Base-by-base conservation (phyloP, 163 green algal genomes). In the Volvox carteri region DNA sequence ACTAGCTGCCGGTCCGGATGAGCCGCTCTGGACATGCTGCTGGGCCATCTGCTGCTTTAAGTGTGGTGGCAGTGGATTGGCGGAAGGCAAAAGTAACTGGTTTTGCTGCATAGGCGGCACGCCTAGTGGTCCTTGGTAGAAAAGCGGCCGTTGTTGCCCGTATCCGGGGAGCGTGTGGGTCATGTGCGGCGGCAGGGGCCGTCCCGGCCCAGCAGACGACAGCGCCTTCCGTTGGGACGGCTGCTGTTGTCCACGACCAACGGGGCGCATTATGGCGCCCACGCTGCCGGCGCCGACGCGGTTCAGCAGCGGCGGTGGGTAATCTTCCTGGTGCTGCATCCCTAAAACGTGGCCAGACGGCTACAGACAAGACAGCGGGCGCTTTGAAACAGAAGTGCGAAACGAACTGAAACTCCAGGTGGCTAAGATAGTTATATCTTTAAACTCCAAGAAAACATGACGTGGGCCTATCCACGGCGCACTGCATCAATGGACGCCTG, bases 311-410 rank as follows among this genome's bases (percentile, higher is more conserved):
- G 70, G 14, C 39, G 39, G 70, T 37, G 70, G 70, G 33, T 52
- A 30, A 37, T 78, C 39, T 28, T 78, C 39, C 39, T 78, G 70
- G 39, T 18, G 70, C 70, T 78, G 70, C 70, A 78, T 78, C 42
- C 30, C 28, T 68, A 58, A 23, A 23, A n/a, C n/a, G n/a, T n/a
- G n/a, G n/a, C n/a, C n/a, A n/a, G n/a, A n/a, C n/a, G n/a, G n/a
- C n/a, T n/a, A n/a, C n/a, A n/a, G n/a, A n/a, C n/a, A n/a, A n/a
- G n/a, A n/a, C n/a, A n/a, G n/a, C n/a, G n/a, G n/a, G n/a, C n/a
- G n/a, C n/a, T n/a, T n/a, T n/a, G n/a, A n/a, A n/a, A n/a, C n/a
- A n/a, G n/a, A n/a, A n/a, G n/a, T n/a, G n/a, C n/a, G n/a, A n/a
- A n/a, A n/a, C n/a, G n/a, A n/a, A n/a, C n/a, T n/a, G n/a, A n/a